Evolutionary conservation across 805 yeast species (phyloP), one percentile per base, ranked within the genome.

Genomic region (Candida morakotiae): DNA sequence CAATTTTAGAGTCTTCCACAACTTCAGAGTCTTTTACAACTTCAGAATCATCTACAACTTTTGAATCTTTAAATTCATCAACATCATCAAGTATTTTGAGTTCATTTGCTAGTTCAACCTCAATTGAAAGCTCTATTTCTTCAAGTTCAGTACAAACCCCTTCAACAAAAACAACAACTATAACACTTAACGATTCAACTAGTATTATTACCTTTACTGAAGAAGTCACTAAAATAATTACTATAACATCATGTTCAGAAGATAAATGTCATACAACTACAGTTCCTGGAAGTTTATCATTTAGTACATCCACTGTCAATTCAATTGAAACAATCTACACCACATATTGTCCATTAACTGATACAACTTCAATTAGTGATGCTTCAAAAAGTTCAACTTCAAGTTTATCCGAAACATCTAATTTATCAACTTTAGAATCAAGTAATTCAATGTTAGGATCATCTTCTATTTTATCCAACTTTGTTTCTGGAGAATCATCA

Each of bases 221-320:
- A 18, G 40, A 34, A 20, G 17, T 43, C 23, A 55, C 65, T 35
- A 58, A 60, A 20, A 46, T 58, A 34, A 43, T 62, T 36, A 62
- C 66, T 44, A 50, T 57, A 39, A 60, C 69, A 34, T 55, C 64
- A 38, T 64, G 71, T 49, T 47, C 58, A 15, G 53, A 56, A 40
- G 35, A 62, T 55, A 47, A 40, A 32, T 64, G 71, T 51, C 26
- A 46, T 17, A 48, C 49, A 9, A 49, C 62, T 15, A 42, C 61
- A 13, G 51, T 57, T 22, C 48, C 58, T 30, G 56, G 58, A 35
- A 53, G 60, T 36, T 37, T 44, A 40, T 49, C 49, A 34, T 38
- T 47, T 11, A 49, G 53, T 38, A 51, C 63, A 28, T 41, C 45
- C 31, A 53, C 58, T 22, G 39, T 41, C 21, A 45, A 38, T 34